Evolutionary conservation across 1,139 yeast species (phyloP).

Genomic region (Saccharomyces hybrid): DNA sequence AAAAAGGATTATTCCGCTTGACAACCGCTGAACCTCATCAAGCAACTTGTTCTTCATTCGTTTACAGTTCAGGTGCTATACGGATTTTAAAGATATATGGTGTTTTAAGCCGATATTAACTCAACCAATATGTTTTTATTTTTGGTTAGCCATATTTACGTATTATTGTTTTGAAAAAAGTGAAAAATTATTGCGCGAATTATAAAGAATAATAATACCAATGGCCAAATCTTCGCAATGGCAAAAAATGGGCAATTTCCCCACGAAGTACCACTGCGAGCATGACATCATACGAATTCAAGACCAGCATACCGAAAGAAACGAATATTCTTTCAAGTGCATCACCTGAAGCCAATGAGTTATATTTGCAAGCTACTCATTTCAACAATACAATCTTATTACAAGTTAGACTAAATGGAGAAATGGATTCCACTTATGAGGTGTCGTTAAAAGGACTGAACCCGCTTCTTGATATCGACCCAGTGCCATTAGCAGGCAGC

Average conservation of each 20-base stretch:
- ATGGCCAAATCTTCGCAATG: background rate
- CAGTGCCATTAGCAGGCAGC: constrained; percentile 3
- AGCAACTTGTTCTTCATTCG: constrained; percentile 6
- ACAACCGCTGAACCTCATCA: constrained; percentile 4
- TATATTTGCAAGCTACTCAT: constrained; percentile 16
- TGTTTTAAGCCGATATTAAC: background rate
- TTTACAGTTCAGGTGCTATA: background rate
- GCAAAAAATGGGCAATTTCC: background rate
- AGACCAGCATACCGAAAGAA: background rate
- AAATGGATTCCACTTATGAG: constrained; percentile 37
- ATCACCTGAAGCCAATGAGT: background rate
- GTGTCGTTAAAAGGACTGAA: constrained; percentile 23
- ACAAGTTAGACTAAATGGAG: constrained; percentile 35
- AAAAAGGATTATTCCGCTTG: constrained; percentile 16
- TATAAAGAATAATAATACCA: background rate
- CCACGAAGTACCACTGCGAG: background rate
- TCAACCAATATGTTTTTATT: background rate
- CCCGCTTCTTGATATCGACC: constrained; percentile 3
- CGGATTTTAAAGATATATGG: background rate
- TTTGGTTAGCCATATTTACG: background rate
- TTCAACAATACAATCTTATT: constrained; percentile 31
- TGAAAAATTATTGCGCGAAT: background rate
- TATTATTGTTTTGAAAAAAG: background rate
- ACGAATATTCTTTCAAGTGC: background rate
- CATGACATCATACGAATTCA: background rate